phyloP scores from a whole-genome alignment of 352 stramenopile genomes.

The Phytophthora boehmeriae region DNA sequence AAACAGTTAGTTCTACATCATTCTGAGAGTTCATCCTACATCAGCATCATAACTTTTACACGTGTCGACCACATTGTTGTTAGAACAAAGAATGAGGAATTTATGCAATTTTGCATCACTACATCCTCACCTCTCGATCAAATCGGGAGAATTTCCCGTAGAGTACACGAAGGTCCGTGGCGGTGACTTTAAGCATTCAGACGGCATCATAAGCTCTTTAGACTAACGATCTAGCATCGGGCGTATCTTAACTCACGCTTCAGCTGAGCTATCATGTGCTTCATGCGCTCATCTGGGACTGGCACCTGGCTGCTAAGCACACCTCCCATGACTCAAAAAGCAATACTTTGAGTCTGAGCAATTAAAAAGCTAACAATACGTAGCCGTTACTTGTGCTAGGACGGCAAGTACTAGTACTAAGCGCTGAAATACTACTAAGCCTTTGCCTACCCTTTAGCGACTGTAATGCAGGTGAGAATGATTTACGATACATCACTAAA shows the following conservation, averaged over 20 bases:
- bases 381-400: no score
- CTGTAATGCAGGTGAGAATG: no score
- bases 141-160: slow-evolving; percentile 66
- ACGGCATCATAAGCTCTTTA: neutral
- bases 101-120: no score
- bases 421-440: no score
- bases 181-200: slow-evolving; percentile 45
- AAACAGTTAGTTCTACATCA: slow-evolving; percentile 3
- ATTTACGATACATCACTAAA: no score
- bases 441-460: no score
- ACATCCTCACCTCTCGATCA: slow-evolving; percentile 59
- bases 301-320: slow-evolving; percentile 56
- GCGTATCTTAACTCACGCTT: slow-evolving; percentile 41
- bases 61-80: neutral
- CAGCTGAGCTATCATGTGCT: slow-evolving; percentile 71
- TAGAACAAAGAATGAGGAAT: neutral
- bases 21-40: neutral
- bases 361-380: no score
- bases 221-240: neutral
- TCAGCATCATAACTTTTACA: neutral
- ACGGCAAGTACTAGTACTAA: no score
- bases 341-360: no score
- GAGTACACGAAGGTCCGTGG: slow-evolving; percentile 58
- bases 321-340: slow-evolving; percentile 53
- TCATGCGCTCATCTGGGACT: slow-evolving; percentile 68